A percentile compares a stretch with the other conserved stretches of the same genome.
These are phyloP conservation scores for Leccinum olivaceopallidum DNA, from an alignment of 768 basidiomycete species.

Conservation along the genomic window DNA sequence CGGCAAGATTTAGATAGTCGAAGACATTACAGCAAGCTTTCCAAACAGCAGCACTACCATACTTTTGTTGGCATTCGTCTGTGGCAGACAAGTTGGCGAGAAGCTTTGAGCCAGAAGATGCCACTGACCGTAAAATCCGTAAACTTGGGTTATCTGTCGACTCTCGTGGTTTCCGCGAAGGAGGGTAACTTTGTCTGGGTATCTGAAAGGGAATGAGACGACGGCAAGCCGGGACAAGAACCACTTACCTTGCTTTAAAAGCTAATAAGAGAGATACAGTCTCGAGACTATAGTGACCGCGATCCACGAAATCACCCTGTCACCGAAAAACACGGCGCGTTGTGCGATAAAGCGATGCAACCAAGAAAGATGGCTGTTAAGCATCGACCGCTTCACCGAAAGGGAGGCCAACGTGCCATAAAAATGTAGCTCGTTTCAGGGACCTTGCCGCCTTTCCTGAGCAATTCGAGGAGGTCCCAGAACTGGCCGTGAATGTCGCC, in stretches of 20 bases:
- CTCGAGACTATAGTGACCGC: constrained; percentile 94
- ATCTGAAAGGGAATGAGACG: constrained; percentile 46
- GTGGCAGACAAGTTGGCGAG: background rate
- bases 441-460: constrained; percentile 81
- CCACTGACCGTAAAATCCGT: constrained; percentile 89
- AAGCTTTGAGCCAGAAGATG: background rate
- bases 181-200: constrained; percentile 90
- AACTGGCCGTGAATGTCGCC: constrained; percentile 99
- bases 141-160: constrained; percentile 96
- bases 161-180: constrained; percentile 97
- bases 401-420: constrained; percentile 74
- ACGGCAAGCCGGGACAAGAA: background rate
- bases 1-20: constrained; percentile 93
- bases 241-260: constrained; percentile 78
- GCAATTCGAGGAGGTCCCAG: constrained; percentile 92
- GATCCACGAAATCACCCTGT: constrained; percentile 96
- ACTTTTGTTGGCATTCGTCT: constrained; percentile 99
- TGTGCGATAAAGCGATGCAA: background rate
- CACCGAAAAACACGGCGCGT: background rate
- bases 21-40: constrained; percentile 97
- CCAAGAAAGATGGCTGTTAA: constrained; percentile 23
- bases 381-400: constrained; percentile 23
- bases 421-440: constrained; percentile 94
- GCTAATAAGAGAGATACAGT: constrained; percentile 88
- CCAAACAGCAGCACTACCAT: constrained; percentile 94